Conservation (phyloP, 2,329 filamentous ascomycete genomes). For the Botrytis fragariae region DNA sequence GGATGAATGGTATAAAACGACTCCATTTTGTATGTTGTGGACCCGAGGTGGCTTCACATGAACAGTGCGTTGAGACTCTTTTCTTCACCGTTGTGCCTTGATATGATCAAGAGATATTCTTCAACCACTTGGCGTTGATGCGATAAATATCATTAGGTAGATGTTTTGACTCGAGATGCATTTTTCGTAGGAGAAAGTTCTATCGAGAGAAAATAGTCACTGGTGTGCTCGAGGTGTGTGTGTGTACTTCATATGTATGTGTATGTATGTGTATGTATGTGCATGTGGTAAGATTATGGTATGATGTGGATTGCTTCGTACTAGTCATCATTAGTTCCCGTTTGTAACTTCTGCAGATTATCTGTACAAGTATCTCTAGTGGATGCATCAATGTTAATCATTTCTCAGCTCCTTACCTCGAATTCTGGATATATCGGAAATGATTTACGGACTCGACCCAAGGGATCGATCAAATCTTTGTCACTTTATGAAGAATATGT, state of each 20-base stretch:
- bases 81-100: constrained; percentile 4
- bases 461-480: not conserved
- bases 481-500: not conserved
- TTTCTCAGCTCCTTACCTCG: not conserved
- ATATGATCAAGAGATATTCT: not conserved
- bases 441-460: not conserved
- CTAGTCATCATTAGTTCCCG: not conserved
- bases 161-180: not conserved
- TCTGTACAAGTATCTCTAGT: not conserved
- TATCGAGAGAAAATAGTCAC: not conserved
- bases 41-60: not conserved
- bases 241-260: not conserved
- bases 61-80: constrained; percentile 5
- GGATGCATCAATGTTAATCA: not conserved
- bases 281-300: not conserved
- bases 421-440: not conserved
- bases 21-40: constrained; percentile 4
- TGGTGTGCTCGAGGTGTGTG: not conserved
- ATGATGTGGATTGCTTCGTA: not conserved
- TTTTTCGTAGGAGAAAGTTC: not conserved
- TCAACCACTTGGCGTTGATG: not conserved
- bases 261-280: not conserved
- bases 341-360: not conserved
- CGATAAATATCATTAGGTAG: not conserved
- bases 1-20: not conserved